Evolutionary conservation across 805 yeast species (phyloP), one percentile per base, ranked within the genome.

Genomic region (Ogataea wickerhamii): DNA sequence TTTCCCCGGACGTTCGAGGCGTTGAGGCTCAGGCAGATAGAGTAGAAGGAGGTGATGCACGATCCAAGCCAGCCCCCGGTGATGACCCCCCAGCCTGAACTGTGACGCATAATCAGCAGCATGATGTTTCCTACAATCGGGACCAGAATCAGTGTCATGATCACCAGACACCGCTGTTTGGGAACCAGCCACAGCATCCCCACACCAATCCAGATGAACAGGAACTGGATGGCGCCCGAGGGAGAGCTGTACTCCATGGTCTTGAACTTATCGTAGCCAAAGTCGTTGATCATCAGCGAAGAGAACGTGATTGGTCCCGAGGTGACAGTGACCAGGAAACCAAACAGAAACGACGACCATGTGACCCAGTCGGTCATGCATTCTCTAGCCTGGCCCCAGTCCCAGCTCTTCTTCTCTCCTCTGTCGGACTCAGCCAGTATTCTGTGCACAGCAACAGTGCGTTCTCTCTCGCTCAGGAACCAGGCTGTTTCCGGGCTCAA

Each of bases 1-100:
- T 74, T 74, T 4, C 91, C 91, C 5, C 85, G 75, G 18, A 78
- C 70, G 54, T 82, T 56, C 26, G 61, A 61, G n/a, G 48, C 50
- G 26, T 40, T 44, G 34, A 51, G 32, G 36, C 52, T 47, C 22
- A 49, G 28, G 21, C 43, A 35, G 40, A 45, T 36, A 45, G 33
- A 50, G 36, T 36, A 35, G 37, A 47, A 45, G 4, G 49, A 42
- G 4, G 51, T 39, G 19, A 43, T 43, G 32, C 51, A 45, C 5
- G 55, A 53, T 23, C 51, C 49, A 25, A 49, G 38, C 51, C 51
- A 47, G 18, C 45, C 44, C 2, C 52, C 50, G 6, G 37, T 44
- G 42, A 52, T 39, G 32, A 52, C 41, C 32, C 49, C 48, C 56
- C 51, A 34, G 31, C 52, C 55, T 2, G 44, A 35, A 5, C 41